Conservation (phyloP, 2,329 filamentous ascomycete genomes). For the Exserohilum turcica region DNA sequence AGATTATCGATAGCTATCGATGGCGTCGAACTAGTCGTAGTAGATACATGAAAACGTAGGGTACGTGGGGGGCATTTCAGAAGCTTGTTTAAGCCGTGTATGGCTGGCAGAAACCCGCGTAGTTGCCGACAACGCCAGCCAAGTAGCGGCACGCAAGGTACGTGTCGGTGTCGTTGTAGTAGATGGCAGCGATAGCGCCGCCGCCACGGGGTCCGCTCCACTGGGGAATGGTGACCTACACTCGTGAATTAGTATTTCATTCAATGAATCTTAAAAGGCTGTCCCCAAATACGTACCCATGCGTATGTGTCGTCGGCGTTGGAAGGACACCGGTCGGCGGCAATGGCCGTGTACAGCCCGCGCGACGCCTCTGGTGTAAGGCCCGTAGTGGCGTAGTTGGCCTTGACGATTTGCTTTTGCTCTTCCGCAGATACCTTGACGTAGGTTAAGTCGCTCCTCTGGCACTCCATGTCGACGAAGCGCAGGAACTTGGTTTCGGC, state of each 20-base stretch:
- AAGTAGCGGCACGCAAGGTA: slow-evolving; percentile 2
- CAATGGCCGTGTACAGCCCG: neutral
- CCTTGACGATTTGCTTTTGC: neutral
- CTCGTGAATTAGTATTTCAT: too few species aligned
- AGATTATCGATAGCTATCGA: too few species aligned
- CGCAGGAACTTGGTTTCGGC: neutral
- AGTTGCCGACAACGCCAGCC: neutral
- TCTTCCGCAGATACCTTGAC: neutral
- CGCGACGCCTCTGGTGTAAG: neutral
- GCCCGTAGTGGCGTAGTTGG: neutral
- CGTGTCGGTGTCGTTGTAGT: slow-evolving; percentile 12
- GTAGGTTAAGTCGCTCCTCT: neutral
- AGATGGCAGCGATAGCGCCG: slow-evolving; percentile 2
- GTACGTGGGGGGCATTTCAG: too few species aligned
- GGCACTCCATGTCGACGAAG: neutral
- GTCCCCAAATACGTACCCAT: slow-evolving; percentile 1
- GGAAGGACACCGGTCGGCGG: neutral
- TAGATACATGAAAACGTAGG: too few species aligned
- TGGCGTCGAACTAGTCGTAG: too few species aligned
- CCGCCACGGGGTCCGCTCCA: neutral
- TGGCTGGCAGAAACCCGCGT: neutral
- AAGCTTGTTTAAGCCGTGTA: too few species aligned
- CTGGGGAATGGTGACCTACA: neutral
- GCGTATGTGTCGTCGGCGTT: neutral
- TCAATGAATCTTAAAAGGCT: too few species aligned